Percentiles rank a stretch among this genome's conserved stretches.
These are phyloP conservation scores for Petasospora rhodanensis DNA, from an alignment of 1,139 yeast genomes.

Conservation along the genomic window DNA sequence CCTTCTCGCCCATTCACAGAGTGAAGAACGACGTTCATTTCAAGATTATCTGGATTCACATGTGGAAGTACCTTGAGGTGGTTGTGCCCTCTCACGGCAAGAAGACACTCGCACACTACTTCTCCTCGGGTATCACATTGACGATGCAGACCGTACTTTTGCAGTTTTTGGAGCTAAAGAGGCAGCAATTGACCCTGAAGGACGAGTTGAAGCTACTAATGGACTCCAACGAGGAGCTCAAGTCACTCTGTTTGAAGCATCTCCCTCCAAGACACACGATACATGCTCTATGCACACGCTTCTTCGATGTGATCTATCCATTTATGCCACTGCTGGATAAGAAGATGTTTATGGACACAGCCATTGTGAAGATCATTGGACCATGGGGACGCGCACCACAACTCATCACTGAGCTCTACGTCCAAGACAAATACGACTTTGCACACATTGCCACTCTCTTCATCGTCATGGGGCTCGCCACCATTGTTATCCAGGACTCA, in stretches of 20 bases:
- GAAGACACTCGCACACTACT: too few species aligned
- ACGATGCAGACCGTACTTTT: neutral
- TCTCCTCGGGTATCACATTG: too few species aligned
- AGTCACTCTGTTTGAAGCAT: slow-evolving; percentile 20
- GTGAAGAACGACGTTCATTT: slow-evolving; percentile 34
- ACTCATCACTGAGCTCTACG: too few species aligned
- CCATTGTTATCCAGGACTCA: neutral
- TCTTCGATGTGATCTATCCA: slow-evolving; percentile 40
- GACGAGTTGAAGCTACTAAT: slow-evolving; percentile 1
- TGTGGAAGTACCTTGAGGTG: slow-evolving; percentile 16
- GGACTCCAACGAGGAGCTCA: slow-evolving; percentile 2
- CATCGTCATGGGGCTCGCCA: neutral
- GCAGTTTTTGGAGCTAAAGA: slow-evolving; percentile 11
- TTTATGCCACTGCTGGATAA: slow-evolving; percentile 45
- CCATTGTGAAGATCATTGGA: too few species aligned
- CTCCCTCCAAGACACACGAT: slow-evolving; percentile 39
- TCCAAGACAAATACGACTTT: too few species aligned
- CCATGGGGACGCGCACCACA: too few species aligned
- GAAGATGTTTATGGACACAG: slow-evolving; percentile 26
- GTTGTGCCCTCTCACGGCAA: slow-evolving; percentile 1
- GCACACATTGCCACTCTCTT: neutral
- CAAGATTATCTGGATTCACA: slow-evolving; percentile 23
- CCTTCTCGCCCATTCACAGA: slow-evolving; percentile 33
- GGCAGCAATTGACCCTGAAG: slow-evolving; percentile 8
- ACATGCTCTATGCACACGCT: slow-evolving; percentile 40